Base-by-base conservation (phyloP, 176 grass and related monocot genomes). In the Typha latifolia region DNA sequence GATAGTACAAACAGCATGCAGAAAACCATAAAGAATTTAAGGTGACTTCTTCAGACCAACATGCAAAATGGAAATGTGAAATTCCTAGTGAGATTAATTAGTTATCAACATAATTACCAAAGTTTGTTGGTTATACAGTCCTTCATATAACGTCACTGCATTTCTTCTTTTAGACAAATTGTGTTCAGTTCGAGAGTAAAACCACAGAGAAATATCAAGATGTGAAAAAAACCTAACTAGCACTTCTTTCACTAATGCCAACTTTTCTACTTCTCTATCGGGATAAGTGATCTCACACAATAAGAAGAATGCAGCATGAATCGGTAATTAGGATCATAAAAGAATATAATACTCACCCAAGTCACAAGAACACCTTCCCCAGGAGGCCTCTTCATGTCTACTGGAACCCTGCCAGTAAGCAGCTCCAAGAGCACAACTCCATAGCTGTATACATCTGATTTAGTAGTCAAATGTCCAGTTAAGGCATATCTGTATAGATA, bases 401-500 rank as follows among this genome's bases (percentile, higher is more conserved):
- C 95, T 32, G 95, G 95, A 61, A 90, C 64, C 69, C 89, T 89
- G 51, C 95, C 95, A 49, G 95, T 99, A 70, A 99, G 86, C 83
- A 99, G 68, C 82, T 99, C 95, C 74, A 99, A 74, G 49, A 99
- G 79, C 63, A 94, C 95, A 55, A 99, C 95, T 53, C 95, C 95
- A 12, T 93, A 99, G 52, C 95, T 94, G 56, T 99, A 94, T 50
- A 99, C 95, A 70, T 99, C 95, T 81, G 95, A 99, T 90, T 99
- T 94, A 19, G 89, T 99, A 55, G 95, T 99, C 81, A 99, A 94
- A 80, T 89, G 86, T 12, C 89, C 95, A 23, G 95, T 87, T 65
- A 93, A 78, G 57, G 95, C 95, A 59, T 99, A 99, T 74, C 89
- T 99, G 47, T 53, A 86, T 3, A 81, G 23, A 52, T 74, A 82